These are phyloP conservation scores for Seminavis robusta DNA, from an alignment of 108 stramenopile genomes.

Conservation along the genomic window DNA sequence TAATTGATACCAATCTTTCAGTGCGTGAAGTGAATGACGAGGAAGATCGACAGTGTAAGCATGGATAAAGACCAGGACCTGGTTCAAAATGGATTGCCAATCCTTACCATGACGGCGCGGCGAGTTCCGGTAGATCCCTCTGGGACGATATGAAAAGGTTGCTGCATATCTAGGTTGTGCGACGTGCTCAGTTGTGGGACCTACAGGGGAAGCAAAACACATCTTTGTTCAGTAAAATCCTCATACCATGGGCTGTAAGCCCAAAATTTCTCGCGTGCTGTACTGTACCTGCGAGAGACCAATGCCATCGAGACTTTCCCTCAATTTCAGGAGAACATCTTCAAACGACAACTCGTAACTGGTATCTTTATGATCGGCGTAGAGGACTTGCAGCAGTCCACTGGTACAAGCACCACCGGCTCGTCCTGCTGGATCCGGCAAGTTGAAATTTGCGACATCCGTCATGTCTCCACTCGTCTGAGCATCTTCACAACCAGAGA, in stretches of 20 bases:
- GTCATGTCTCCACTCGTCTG: conserved; percentile 82
- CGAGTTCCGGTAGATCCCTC: conserved; percentile 8
- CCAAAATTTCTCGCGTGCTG: conserved; percentile 9
- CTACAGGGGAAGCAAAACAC: too few species aligned
- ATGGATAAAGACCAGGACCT: not conserved
- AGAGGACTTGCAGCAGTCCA: conserved; percentile 62
- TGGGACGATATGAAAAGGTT: conserved; percentile 27
- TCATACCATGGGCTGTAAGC: too few species aligned
- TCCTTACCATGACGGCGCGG: too few species aligned
- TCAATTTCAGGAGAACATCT: conserved; percentile 53
- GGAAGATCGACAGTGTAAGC: conserved; percentile 2
- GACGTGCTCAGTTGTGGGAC: conserved; percentile 61
- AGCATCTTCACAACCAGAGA: conserved; percentile 67
- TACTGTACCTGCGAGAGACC: conserved; percentile 37
- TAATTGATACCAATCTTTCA: conserved; percentile 92
- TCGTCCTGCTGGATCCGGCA: conserved; percentile 63
- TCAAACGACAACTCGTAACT: conserved; percentile 57
- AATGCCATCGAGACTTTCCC: conserved; percentile 21
- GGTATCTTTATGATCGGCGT: conserved; percentile 36
- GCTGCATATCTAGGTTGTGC: conserved; percentile 26
- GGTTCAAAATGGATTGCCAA: conserved; percentile 22
- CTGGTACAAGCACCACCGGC: conserved; percentile 86
- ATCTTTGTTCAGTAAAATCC: too few species aligned
- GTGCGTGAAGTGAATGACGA: too few species aligned
- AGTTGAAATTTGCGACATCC: conserved; percentile 69